phyloP scores from a whole-genome alignment of 495 filamentous ascomycete species.

The Jackrogersella minutella region DNA sequence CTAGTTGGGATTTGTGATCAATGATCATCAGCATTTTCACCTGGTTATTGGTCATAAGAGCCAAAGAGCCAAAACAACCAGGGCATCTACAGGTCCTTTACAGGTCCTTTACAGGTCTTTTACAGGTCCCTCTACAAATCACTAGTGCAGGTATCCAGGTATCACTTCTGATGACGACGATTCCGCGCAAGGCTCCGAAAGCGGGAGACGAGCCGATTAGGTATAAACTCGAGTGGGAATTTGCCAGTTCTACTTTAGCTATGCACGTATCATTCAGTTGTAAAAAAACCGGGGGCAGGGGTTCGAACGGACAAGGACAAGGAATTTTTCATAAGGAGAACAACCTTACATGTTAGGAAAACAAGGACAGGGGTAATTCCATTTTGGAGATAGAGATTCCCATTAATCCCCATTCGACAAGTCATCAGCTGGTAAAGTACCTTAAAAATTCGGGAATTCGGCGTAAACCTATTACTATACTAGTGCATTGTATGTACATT shows the following conservation, averaged over 20 bases:
- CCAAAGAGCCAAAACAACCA: slow-evolving; percentile 34
- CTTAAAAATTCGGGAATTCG: slow-evolving; percentile 33
- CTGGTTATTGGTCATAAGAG: no score
- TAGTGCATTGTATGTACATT: not conserved
- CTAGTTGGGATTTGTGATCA: slow-evolving; percentile 34
- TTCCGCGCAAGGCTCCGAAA: slow-evolving; percentile 46
- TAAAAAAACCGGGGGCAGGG: slow-evolving; percentile 29
- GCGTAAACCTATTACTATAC: slow-evolving; percentile 13
- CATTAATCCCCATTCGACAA: slow-evolving; percentile 18
- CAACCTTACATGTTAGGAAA: no score
- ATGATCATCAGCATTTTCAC: slow-evolving; percentile 17
- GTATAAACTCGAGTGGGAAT: slow-evolving; percentile 25
- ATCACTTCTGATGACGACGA: slow-evolving; percentile 43
- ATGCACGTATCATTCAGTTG: slow-evolving; percentile 42
- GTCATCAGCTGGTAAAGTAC: slow-evolving; percentile 26
- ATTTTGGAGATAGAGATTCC: slow-evolving; percentile 18
- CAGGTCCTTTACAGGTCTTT: not conserved
- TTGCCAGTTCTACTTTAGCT: slow-evolving; percentile 34
- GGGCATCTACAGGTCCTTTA: slow-evolving; percentile 3
- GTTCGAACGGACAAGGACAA: slow-evolving; percentile 12
- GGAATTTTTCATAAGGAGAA: no score
- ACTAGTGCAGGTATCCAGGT: slow-evolving; percentile 7
- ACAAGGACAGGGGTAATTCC: slow-evolving; percentile 21
- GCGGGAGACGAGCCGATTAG: slow-evolving; percentile 43
- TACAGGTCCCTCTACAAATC: no score